Conservation (phyloP, 495 filamentous ascomycete species). For the Penicillium daleae region DNA sequence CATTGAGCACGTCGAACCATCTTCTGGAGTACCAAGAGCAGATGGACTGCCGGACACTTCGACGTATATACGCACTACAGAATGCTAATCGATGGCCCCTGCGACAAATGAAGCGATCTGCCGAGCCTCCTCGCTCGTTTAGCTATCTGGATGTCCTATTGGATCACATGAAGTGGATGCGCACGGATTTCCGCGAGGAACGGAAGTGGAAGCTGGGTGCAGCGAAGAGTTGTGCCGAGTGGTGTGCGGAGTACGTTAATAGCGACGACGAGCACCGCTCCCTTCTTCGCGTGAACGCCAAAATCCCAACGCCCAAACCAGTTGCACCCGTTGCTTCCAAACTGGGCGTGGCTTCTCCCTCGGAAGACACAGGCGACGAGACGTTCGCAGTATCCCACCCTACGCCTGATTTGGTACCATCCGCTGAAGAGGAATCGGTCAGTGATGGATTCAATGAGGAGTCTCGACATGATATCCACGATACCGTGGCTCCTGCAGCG, state of each 20-base stretch:
- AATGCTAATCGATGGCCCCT: slow-evolving; percentile 88
- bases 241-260: slow-evolving; percentile 79
- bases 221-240: slow-evolving; percentile 73
- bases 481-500: slow-evolving; percentile 62
- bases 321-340: slow-evolving; percentile 27
- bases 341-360: slow-evolving; percentile 28
- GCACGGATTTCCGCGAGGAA: slow-evolving; percentile 93
- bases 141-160: slow-evolving; percentile 85
- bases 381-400: slow-evolving; percentile 47
- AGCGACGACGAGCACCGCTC: slow-evolving; percentile 62
- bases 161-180: slow-evolving; percentile 95
- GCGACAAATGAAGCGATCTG: slow-evolving; percentile 76
- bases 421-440: slow-evolving; percentile 59
- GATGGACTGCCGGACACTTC: slow-evolving; percentile 80
- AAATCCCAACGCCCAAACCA: slow-evolving; percentile 32
- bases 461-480: slow-evolving; percentile 41
- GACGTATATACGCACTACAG: slow-evolving; percentile 85
- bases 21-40: slow-evolving; percentile 76
- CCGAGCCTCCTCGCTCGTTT: slow-evolving; percentile 74
- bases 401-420: slow-evolving; percentile 73
- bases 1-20: slow-evolving; percentile 76
- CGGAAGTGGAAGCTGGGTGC: slow-evolving; percentile 88
- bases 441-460: slow-evolving; percentile 56
- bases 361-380: slow-evolving; percentile 41
- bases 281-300: slow-evolving; percentile 66